Evolutionary conservation across 2,329 filamentous ascomycete species (phyloP).

Genomic region (Neurospora crassa): DNA sequence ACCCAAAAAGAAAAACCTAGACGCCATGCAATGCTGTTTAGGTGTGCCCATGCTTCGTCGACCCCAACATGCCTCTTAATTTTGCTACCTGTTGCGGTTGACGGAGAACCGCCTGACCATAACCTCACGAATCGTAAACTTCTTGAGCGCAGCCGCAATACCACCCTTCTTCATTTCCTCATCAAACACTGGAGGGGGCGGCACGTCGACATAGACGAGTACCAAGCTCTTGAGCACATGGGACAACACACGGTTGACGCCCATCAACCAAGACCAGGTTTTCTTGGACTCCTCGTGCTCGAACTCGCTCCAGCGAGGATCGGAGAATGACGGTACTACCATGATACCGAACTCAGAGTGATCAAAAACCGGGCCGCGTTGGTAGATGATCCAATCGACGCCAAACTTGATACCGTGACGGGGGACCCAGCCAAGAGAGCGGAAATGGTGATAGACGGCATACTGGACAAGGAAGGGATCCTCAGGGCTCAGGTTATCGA

Average conservation of each 20-base stretch:
- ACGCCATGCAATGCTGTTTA: not conserved
- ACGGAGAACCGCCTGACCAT: constrained; percentile 23
- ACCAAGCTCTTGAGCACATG: constrained; percentile 88
- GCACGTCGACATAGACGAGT: constrained; percentile 84
- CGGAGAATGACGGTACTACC: constrained; percentile 72
- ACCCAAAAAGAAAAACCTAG: not conserved
- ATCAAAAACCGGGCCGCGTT: constrained; percentile 83
- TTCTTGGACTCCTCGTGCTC: constrained; percentile 39
- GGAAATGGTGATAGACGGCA: constrained; percentile 89
- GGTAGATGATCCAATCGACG: constrained; percentile 90
- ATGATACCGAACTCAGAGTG: constrained; percentile 90
- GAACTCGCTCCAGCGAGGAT: constrained; percentile 59
- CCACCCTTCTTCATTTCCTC: constrained; percentile 15
- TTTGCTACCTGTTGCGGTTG: constrained; percentile 20
- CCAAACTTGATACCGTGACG: constrained; percentile 90
- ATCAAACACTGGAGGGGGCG: constrained; percentile 45
- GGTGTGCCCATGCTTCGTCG: not conserved
- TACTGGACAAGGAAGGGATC: constrained; percentile 83
- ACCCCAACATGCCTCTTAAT: not conserved
- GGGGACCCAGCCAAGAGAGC: constrained; percentile 89
- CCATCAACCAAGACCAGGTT: constrained; percentile 79
- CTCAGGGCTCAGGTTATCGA: constrained; percentile 54
- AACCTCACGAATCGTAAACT: constrained; percentile 21
- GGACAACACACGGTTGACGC: constrained; percentile 78
- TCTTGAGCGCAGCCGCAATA: constrained; percentile 18